Evolutionary conservation across 1,284 basidiomycete species (phyloP).

Genomic region (Mycosarcoma maydis): DNA sequence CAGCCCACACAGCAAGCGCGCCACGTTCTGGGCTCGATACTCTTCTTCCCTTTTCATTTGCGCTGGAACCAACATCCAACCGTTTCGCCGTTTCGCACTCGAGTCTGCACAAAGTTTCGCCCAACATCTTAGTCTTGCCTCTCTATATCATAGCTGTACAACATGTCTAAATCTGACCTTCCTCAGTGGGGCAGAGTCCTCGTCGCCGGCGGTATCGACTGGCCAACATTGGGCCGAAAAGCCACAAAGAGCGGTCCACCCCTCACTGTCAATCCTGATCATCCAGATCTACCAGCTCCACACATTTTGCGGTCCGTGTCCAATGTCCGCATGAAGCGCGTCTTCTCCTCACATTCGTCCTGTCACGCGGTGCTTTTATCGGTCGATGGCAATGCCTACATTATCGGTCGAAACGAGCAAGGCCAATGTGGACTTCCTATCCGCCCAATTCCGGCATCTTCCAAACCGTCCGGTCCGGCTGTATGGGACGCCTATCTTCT

Average conservation of each 20-base stretch:
- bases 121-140: too few relatives aligned
- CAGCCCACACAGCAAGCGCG: too few relatives aligned
- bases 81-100: neutral
- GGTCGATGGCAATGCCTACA: constrained; percentile 79
- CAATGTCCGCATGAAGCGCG: constrained; percentile 71
- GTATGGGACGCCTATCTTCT: constrained; percentile 72
- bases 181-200: constrained; percentile 72
- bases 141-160: neutral
- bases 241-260: constrained; percentile 36
- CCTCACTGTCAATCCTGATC: constrained; percentile 35
- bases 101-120: neutral
- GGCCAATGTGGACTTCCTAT: constrained; percentile 65
- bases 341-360: constrained; percentile 54
- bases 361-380: constrained; percentile 54
- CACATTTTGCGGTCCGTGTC: constrained; percentile 86
- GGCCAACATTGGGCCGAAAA: constrained; percentile 70
- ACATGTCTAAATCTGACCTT: constrained; percentile 32
- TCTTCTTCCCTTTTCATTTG: too few relatives aligned
- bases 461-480: constrained; percentile 71
- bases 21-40: too few relatives aligned
- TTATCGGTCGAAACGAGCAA: constrained; percentile 81
- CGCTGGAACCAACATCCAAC: too few relatives aligned
- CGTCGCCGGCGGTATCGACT: constrained; percentile 84
- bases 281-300: constrained; percentile 82
- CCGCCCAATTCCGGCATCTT: constrained; percentile 63